A percentile compares a stretch with the other conserved stretches of the same genome.
Evolutionary conservation across 176 grass and related monocot species (phyloP).

Genomic region (Oryza rufipogon): DNA sequence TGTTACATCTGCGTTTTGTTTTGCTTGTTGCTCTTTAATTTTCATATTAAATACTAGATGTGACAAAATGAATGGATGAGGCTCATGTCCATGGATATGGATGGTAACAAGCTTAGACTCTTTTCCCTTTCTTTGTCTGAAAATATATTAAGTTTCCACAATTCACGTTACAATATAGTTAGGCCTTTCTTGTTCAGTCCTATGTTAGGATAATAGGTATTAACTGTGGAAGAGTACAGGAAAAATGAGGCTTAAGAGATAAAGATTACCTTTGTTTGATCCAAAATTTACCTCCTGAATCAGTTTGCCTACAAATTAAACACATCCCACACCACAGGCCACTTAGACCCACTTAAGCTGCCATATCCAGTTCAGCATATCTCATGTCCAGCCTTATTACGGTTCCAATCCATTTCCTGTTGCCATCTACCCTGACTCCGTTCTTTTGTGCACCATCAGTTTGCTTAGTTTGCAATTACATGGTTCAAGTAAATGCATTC

Average conservation of each 20-base stretch:
- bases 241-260: neutral
- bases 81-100: neutral
- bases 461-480: neutral
- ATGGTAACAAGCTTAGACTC: neutral
- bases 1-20: conserved; percentile 2
- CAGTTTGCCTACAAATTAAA: conserved; percentile 11
- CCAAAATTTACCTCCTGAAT: neutral
- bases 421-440: neutral
- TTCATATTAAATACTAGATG: neutral
- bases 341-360: neutral
- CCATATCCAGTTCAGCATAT: neutral
- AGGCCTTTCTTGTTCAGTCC: conserved; percentile 3
- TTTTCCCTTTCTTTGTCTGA: neutral
- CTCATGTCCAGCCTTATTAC: neutral
- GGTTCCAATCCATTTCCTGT: neutral
- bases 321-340: neutral
- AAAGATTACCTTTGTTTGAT: neutral
- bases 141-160: conserved; percentile 20
- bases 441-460: neutral
- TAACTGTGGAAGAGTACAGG: neutral
- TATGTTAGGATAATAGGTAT: conserved; percentile 7
- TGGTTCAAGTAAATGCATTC: conserved; percentile 35
- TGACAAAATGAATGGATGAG: neutral
- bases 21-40: neutral
- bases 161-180: neutral